Evolutionary conservation across 2,329 filamentous ascomycete genomes (phyloP), one percentile per base, ranked within the genome.

Genomic region (Colletotrichum plurivorum): DNA sequence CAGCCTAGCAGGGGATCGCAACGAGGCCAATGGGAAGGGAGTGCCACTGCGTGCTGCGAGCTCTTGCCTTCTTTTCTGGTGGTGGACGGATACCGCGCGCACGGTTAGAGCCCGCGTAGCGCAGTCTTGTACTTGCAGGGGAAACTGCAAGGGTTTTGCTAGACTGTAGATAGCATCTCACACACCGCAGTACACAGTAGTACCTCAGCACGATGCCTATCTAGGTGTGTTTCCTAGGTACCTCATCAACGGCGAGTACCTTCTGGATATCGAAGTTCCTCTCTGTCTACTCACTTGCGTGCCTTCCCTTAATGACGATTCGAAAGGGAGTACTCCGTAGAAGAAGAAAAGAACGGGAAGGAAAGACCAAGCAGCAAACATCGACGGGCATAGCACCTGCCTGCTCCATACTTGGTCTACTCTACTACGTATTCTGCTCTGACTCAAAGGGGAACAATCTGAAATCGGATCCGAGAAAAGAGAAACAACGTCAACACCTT

Each of bases 11-110:
- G 45, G 36, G 58, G 43, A 22, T 45, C n/a, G 20, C 54, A 58
- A 58, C 54, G 36, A 52, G 62, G 46, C 12, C 62, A 69, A 69
- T 62, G 62, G 62, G 49, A 43, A 48, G 60, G 46, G 48, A 36
- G 31, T 36, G 61, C 41, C n/a, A 20, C 45, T 36, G 15, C 10
- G 16, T 15, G 18, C 46, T 12, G 46, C 46, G 41, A 60, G 25
- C 62, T 51, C 62, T 25, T 8, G 55, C 22, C 22, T 25, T 25
- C 22, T 25, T 25, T 5, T 25, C 22, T 25, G 46, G 16, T 68
- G 46, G 48, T 48, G 16, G 48, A 56, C n/a, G 72, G 57, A 70
- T 75, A 71, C 75, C 75, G 73, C 72, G 72, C 72, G 74, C 75
- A 76, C 75, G 76, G 76, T 75, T 75, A 71, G 63, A 63, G 67